Evolutionary conservation across 805 yeast species (phyloP).

Genomic region (Nakazawaea sp.): DNA sequence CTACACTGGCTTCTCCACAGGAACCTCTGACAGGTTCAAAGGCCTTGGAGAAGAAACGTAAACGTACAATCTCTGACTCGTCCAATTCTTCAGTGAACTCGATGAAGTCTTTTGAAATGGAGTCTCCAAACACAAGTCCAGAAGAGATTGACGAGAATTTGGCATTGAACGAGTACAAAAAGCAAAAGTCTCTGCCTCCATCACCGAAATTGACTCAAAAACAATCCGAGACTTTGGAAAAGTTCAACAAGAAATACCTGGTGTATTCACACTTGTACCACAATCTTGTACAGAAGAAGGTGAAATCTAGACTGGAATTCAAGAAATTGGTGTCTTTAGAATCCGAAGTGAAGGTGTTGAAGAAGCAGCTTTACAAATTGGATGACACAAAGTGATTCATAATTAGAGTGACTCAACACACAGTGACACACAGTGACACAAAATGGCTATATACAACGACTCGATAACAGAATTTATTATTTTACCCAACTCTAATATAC

Average conservation of each 20-base stretch:
- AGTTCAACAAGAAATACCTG: background rate
- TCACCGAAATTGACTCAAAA: background rate
- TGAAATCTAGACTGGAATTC: constrained; percentile 11
- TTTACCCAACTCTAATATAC: constrained; percentile 8
- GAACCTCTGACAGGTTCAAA: background rate
- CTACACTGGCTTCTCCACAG: background rate
- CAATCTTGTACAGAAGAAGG: constrained; percentile 17
- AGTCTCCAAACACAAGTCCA: constrained; percentile 6
- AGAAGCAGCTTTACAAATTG: constrained; percentile 2
- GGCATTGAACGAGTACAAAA: constrained; percentile 1
- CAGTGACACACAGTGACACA: no score
- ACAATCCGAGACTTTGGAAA: background rate
- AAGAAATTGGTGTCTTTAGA: constrained; percentile 11
- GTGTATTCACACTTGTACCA: background rate
- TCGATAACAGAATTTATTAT: constrained; percentile 8
- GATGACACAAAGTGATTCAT: no score
- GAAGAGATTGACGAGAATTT: constrained; percentile 10
- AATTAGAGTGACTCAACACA: no score
- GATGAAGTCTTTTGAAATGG: background rate
- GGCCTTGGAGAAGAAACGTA: constrained; percentile 3
- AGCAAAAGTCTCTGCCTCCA: background rate
- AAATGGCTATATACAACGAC: background rate
- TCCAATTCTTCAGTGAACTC: constrained; percentile 8
- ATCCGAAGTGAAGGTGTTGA: constrained; percentile 3
- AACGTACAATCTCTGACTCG: constrained; percentile 8